Evolutionary conservation across 345 rosid species (phyloP).

Genomic region (Acer campestre): DNA sequence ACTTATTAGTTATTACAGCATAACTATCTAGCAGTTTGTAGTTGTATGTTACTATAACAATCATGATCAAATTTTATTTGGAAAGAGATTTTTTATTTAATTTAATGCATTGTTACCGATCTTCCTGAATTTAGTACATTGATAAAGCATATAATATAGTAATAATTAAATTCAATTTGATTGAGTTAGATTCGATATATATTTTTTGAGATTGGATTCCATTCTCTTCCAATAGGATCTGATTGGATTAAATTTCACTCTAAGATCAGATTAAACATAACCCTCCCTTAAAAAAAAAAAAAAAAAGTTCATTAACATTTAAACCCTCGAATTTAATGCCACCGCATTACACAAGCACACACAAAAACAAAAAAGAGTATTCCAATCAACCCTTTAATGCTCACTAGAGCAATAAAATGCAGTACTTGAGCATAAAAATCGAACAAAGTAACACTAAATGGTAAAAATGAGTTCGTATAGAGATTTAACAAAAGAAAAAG

Average conservation of each 20-base stretch:
- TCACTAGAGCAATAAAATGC: not conserved
- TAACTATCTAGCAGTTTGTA: not conserved
- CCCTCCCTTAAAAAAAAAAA: too few relatives aligned
- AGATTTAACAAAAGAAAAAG: not conserved
- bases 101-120: not conserved
- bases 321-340: too few relatives aligned
- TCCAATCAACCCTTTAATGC: too few relatives aligned
- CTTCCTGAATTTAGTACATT: not conserved
- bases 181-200: not conserved
- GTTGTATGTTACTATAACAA: not conserved
- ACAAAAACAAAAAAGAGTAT: not conserved
- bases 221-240: not conserved
- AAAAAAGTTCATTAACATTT: too few relatives aligned
- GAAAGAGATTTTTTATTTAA: not conserved
- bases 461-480: not conserved
- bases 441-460: not conserved
- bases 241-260: not conserved
- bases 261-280: not conserved
- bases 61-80: not conserved
- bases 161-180: not conserved
- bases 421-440: not conserved
- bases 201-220: not conserved
- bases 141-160: not conserved
- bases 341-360: too few relatives aligned
- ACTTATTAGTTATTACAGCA: not conserved